Percentiles rank a stretch among this genome's conserved stretches.
Evolutionary conservation across 805 yeast species (phyloP).

Genomic region (Candida schatavii): DNA sequence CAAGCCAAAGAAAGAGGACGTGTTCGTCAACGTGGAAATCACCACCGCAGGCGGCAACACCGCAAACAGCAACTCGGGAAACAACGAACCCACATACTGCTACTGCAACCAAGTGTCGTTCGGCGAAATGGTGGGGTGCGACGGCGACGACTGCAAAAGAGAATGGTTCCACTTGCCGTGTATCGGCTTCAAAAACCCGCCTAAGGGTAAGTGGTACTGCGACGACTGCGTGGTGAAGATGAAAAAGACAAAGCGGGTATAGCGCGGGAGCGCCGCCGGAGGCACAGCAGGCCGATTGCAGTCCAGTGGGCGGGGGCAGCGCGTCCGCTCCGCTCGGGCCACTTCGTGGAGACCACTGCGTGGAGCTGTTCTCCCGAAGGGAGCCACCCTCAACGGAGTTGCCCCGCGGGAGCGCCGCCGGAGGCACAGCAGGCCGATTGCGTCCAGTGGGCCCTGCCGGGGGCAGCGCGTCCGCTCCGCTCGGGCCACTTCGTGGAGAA

Average conservation of each 20-base stretch:
- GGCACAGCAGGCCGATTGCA: neutral
- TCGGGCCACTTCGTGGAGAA: no score
- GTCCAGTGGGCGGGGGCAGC: neutral
- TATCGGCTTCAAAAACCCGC: conserved; percentile 80
- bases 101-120: conserved; percentile 96
- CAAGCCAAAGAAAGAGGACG: conserved; percentile 23
- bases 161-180: conserved; percentile 98
- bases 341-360: neutral
- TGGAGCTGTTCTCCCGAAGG: neutral
- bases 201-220: conserved; percentile 57
- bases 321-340: neutral
- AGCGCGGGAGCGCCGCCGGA: no score
- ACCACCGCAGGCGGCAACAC: neutral
- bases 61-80: conserved; percentile 5
- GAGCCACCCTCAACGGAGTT: neutral
- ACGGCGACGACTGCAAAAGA: conserved; percentile 84
- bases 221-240: conserved; percentile 39
- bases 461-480: no score
- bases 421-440: no score
- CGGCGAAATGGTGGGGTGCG: conserved; percentile 99
- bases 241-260: conserved; percentile 20
- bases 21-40: conserved; percentile 8
- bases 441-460: no score
- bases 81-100: conserved; percentile 80
- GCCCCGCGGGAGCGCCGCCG: no score